Evolutionary conservation across 1,139 yeast species (phyloP).

Genomic region (Wickerhamomyces sp.): DNA sequence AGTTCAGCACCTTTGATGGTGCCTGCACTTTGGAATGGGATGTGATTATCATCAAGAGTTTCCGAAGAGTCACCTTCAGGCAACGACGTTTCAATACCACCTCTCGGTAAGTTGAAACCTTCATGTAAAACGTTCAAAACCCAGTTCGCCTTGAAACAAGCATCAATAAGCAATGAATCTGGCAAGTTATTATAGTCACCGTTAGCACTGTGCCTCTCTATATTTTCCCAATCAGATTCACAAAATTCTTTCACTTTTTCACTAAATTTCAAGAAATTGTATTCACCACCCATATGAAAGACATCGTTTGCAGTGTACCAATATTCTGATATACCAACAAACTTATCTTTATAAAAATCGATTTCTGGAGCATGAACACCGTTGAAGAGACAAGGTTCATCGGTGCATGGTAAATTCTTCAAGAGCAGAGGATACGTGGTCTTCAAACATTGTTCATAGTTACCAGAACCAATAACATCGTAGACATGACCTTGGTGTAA

Average conservation of each 20-base stretch:
- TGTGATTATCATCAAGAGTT: slow-evolving; percentile 32
- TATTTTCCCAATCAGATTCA: slow-evolving; percentile 55
- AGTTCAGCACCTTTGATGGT: slow-evolving; percentile 55
- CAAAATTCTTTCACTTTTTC: slow-evolving; percentile 58
- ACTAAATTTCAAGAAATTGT: slow-evolving; percentile 57
- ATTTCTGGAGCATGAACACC: slow-evolving; percentile 77
- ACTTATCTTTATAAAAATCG: slow-evolving; percentile 64
- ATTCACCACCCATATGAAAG: slow-evolving; percentile 72
- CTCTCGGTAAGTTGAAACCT: slow-evolving; percentile 69
- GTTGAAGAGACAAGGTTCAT: slow-evolving; percentile 71
- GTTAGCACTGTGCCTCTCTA: slow-evolving; percentile 42
- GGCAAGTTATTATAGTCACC: slow-evolving; percentile 40
- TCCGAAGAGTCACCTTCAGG: slow-evolving; percentile 22
- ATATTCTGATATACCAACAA: slow-evolving; percentile 76
- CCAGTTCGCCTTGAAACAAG: slow-evolving; percentile 85
- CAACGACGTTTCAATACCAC: slow-evolving; percentile 41
- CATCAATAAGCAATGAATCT: slow-evolving; percentile 46
- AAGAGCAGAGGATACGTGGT: slow-evolving; percentile 65
- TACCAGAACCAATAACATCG: slow-evolving; percentile 57
- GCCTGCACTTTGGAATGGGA: slow-evolving; percentile 57
- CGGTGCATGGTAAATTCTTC: slow-evolving; percentile 69
- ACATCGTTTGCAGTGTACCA: slow-evolving; percentile 86
- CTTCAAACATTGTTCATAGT: slow-evolving; percentile 60
- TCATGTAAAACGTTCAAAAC: slow-evolving; percentile 71
- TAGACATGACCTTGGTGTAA: slow-evolving; percentile 40